phyloP scores from a whole-genome alignment of 2,329 filamentous ascomycete genomes.

The Exserohilum turcica region DNA sequence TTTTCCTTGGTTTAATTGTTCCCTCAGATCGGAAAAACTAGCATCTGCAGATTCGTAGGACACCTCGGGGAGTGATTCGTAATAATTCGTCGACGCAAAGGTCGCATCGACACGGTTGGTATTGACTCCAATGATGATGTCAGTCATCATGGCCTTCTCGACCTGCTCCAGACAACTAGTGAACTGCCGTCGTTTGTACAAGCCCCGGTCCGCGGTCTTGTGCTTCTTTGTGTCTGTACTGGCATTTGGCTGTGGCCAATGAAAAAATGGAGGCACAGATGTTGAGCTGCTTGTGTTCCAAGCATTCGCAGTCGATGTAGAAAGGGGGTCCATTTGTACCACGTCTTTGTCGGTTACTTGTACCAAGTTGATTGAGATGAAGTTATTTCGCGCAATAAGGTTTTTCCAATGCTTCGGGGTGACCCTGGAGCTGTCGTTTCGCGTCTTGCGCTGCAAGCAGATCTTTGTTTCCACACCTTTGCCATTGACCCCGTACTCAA shows the following conservation, averaged over 20 bases:
- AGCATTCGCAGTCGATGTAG: not conserved
- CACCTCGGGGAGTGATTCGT: slow-evolving; percentile 28
- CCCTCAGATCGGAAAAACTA: slow-evolving; percentile 2
- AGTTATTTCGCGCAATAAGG: slow-evolving; percentile 20
- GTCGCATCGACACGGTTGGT: slow-evolving; percentile 22
- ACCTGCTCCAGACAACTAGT: slow-evolving; percentile 29
- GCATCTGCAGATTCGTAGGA: slow-evolving; percentile 15
- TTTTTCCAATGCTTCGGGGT: slow-evolving; percentile 28
- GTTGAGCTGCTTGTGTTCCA: not conserved
- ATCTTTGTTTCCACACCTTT: slow-evolving; percentile 1
- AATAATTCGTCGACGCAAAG: slow-evolving; percentile 35
- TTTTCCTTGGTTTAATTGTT: not conserved
- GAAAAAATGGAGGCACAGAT: slow-evolving; percentile 34
- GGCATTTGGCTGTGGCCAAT: slow-evolving; percentile 25
- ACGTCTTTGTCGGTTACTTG: slow-evolving; percentile 7
- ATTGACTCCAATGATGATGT: slow-evolving; percentile 12
- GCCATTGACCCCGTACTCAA: slow-evolving; percentile 10
- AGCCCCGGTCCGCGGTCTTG: not conserved
- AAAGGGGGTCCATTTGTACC: not conserved
- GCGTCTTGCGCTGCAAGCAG: slow-evolving; percentile 12
- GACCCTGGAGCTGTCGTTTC: slow-evolving; percentile 10
- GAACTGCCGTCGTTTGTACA: slow-evolving; percentile 3
- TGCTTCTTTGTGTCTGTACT: not conserved
- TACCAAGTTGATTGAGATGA: slow-evolving; percentile 30
- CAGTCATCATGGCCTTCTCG: slow-evolving; percentile 30